Conservation (phyloP, 1,139 yeast species). For the Debaryomyces sp. region DNA sequence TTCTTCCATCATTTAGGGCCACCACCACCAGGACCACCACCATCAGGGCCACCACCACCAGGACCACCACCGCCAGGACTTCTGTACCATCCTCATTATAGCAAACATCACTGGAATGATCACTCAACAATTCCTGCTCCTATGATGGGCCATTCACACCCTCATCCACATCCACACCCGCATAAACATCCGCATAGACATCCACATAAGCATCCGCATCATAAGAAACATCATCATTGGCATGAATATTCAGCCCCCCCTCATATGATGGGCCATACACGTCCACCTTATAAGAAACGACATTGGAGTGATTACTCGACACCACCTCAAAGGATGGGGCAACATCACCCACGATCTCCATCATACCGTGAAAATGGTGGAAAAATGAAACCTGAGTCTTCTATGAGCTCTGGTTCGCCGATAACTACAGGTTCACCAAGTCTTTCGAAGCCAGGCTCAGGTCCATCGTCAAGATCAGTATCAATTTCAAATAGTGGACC, state of each 20-base stretch:
- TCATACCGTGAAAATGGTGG: not conserved
- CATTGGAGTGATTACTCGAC: not conserved
- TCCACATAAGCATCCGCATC: slow-evolving; percentile 11
- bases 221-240: slow-evolving; percentile 5
- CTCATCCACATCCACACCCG: slow-evolving; percentile 4
- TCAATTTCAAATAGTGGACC: not conserved
- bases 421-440: slow-evolving; percentile 1
- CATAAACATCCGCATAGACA: not conserved
- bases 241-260: slow-evolving; percentile 7
- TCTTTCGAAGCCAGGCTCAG: not conserved
- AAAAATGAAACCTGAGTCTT: not conserved
- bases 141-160: slow-evolving; percentile 11
- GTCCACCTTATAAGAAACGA: not conserved
- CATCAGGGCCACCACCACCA: slow-evolving; percentile 13
- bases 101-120: not conserved
- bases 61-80: slow-evolving; percentile 11
- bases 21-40: slow-evolving; percentile 12
- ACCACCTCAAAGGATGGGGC: slow-evolving; percentile 5
- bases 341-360: slow-evolving; percentile 9
- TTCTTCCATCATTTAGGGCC: slow-evolving; percentile 7
- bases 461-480: not conserved
- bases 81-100: slow-evolving; percentile 9
- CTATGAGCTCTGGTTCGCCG: slow-evolving; percentile 10
- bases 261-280: slow-evolving; percentile 9
- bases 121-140: not conserved